Base-by-base conservation (phyloP, 2,329 filamentous ascomycete genomes). In the Hymenoscyphus repandus region DNA sequence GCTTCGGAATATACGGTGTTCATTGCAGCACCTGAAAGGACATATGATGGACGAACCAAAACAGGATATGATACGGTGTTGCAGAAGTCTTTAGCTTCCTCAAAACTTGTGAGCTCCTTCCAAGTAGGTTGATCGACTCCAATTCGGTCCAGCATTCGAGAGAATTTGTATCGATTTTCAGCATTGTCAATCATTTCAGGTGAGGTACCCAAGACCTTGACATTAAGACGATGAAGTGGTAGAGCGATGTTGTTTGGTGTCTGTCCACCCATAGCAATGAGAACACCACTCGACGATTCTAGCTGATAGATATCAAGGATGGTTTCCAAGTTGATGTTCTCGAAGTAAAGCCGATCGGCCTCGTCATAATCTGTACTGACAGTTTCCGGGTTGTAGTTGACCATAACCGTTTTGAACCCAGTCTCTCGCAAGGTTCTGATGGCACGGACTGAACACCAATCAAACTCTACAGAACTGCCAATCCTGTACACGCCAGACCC, bases 181-280 rank as follows among this genome's bases (percentile, higher is more conserved):
- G 93, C 93, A 33, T 82, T 90, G 69, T 99, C 93, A 65, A 99
- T 97, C 92, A 97, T 97, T 70, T 99, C 93, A 9, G 93, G 93
- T 0, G 92, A 96, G 1, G 93, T 99, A 61, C 93, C 93, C 3
- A 97, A 77, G 33, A 97, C 85, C 73, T 92, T 95, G 66, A 96
- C 88, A 55, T 95, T 93, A 45, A 90, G 79, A 57, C 92, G 86
- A 69, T 91, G 85, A 17, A 99, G 79, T 2, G 90, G 88, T 45
- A 97, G 77, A 1, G 93, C 90, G 63, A 99, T 96, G 75, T 97
- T 97, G 78, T 97, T 97, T 2, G 93, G 92, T 0, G 90, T 95
- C 69, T 99, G 93, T 7, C 93, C 93, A 72, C 93, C 92, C 89
- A 97, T 96, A 47, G 90, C 92, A 53, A 95, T 88, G 44, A 97